Conservation (phyloP, 148 eudicot species). For the Pharnaceum exiguum region DNA sequence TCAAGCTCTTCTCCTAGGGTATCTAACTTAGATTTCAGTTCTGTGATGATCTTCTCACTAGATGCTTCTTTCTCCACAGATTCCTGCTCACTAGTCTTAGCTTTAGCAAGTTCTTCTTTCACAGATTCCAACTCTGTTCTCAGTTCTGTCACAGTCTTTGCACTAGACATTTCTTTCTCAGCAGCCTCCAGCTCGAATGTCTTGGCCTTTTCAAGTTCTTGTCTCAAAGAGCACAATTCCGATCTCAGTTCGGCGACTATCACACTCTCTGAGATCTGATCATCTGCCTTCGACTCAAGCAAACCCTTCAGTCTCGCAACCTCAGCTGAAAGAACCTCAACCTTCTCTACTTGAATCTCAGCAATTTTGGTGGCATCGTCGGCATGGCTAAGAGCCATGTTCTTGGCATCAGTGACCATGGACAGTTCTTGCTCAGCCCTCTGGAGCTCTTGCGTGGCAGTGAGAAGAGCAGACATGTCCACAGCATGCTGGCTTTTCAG, state of each 20-base stretch:
- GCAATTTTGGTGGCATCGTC: slow-evolving; percentile 87
- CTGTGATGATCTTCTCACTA: slow-evolving; percentile 28
- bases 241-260: slow-evolving; percentile 43
- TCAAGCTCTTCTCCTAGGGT: slow-evolving; percentile 12
- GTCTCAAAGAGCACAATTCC: slow-evolving; percentile 47
- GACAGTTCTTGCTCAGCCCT: slow-evolving; percentile 60
- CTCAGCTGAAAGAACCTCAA: slow-evolving; percentile 61
- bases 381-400: slow-evolving; percentile 75
- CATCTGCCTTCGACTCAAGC: slow-evolving; percentile 53
- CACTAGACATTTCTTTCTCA: slow-evolving; percentile 19
- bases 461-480: slow-evolving; percentile 60
- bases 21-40: slow-evolving; percentile 6
- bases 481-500: slow-evolving; percentile 68
- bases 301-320: slow-evolving; percentile 52
- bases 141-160: slow-evolving; percentile 6
- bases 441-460: slow-evolving; percentile 68
- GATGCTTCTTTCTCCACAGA: slow-evolving; percentile 43
- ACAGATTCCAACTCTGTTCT: slow-evolving; percentile 49
- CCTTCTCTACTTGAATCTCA: slow-evolving; percentile 70
- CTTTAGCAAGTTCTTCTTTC: slow-evolving; percentile 51
- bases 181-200: slow-evolving; percentile 27
- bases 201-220: slow-evolving; percentile 52
- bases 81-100: slow-evolving; percentile 47
- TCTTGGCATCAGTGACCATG: slow-evolving; percentile 53
- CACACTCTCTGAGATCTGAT: slow-evolving; percentile 38